phyloP scores from a whole-genome alignment of 2,329 filamentous ascomycete genomes.

The Beauveria rudraprayagi region DNA sequence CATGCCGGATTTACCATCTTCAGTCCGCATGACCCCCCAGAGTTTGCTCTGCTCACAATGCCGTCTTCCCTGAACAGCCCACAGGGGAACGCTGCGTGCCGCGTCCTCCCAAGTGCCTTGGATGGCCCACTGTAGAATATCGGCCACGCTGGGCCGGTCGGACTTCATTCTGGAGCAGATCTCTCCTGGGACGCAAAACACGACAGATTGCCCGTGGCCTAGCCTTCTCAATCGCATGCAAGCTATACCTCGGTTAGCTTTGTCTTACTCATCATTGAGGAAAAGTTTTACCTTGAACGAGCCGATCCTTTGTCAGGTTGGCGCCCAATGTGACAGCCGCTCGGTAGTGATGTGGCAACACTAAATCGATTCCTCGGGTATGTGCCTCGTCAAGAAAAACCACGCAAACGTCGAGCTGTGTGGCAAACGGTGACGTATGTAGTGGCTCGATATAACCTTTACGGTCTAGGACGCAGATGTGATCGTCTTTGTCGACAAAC shows the following conservation, averaged over 20 bases:
- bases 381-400: conserved; percentile 65
- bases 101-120: neutral
- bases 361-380: conserved; percentile 61
- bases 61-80: neutral
- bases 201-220: conserved; percentile 56
- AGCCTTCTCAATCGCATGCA: conserved; percentile 65
- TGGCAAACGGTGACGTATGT: conserved; percentile 48
- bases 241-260: conserved; percentile 29
- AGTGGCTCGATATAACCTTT: conserved; percentile 40
- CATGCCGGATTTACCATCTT: neutral
- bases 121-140: neutral
- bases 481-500: conserved; percentile 49
- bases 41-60: neutral
- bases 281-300: conserved; percentile 52
- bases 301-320: conserved; percentile 56
- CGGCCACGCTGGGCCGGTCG: neutral
- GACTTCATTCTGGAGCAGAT: conserved; percentile 26
- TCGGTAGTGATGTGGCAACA: conserved; percentile 47
- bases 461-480: conserved; percentile 45
- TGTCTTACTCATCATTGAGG: conserved; percentile 2
- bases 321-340: conserved; percentile 62
- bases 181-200: conserved; percentile 52
- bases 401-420: conserved; percentile 50
- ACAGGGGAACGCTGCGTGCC: neutral
- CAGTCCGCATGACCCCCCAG: neutral